Conservation (phyloP, 345 rosid genomes). For the Pelargonium nanum region DNA sequence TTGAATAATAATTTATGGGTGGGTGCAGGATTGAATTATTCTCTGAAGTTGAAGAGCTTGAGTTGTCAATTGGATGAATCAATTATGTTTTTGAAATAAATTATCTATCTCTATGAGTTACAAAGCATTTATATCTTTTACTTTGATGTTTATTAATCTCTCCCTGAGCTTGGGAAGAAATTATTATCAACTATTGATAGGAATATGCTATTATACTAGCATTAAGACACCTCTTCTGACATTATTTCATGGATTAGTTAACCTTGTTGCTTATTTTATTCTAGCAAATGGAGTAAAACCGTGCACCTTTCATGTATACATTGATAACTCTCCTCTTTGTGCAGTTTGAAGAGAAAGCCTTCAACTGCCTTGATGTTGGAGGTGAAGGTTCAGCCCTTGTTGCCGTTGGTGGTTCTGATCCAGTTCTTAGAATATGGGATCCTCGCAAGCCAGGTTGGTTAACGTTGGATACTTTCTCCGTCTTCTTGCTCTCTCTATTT, state of each 20-base stretch:
- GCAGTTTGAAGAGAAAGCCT: conserved; percentile 79
- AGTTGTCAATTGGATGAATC: neutral
- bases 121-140: too few relatives aligned
- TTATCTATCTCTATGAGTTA: neutral
- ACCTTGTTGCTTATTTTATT: too few relatives aligned
- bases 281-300: neutral
- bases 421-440: conserved; percentile 91
- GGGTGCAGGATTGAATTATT: too few relatives aligned
- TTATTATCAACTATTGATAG: too few relatives aligned
- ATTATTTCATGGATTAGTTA: too few relatives aligned
- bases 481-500: neutral
- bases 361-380: conserved; percentile 71
- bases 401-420: conserved; percentile 89
- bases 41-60: too few relatives aligned
- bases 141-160: neutral
- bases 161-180: neutral
- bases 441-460: conserved; percentile 87
- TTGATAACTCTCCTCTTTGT: conserved; percentile 4
- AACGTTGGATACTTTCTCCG: neutral
- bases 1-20: too few relatives aligned
- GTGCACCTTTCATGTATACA: neutral
- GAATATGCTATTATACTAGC: neutral
- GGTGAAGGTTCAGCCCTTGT: conserved; percentile 89
- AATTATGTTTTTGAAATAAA: too few relatives aligned
- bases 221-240: too few relatives aligned